Base-by-base conservation (phyloP, 2,329 filamentous ascomycete genomes). In the Talaromyces sp. region DNA sequence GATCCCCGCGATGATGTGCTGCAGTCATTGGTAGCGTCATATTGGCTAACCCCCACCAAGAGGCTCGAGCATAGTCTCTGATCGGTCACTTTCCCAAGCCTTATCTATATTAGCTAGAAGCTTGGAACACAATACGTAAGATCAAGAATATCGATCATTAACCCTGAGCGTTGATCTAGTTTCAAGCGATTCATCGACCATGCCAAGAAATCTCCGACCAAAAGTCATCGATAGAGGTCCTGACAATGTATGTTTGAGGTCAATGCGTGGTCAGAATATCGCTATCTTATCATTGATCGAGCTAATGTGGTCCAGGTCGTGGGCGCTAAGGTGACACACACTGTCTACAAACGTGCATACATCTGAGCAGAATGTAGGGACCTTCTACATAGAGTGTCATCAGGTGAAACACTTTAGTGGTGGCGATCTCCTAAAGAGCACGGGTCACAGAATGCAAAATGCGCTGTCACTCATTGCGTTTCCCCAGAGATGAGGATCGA, bases 11-110 rank as follows among this genome's bases (percentile, higher is more conserved):
- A 59, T 41, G 11, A 27, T 33, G 56, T 59, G 56, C 56, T 59
- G 37, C 22, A 8, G 37, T 43, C 56, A 59, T 59, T 59, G 56
- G 56, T 22, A 43, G 56, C 25, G n/a, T 45, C 39, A n/a, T 15
- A 45, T 13, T 43, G 3, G 19, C 54, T 43, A 58, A 39, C 33
- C 56, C 56, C 56, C 37, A n/a, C 56, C 25, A 31, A 19, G 56
- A 59, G 56, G 56, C 56, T 59, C 56, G 56, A 41, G 56, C 56
- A 59, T 45, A 59, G 37, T 22, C 56, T 59, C 35, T 31, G n/a
- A 31, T 17, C 56, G 22, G 33, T 31, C 27, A 33, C 11, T 15
- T 31, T 27, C 41, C 15, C 41, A 47, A 19, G 9, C 27, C 27
- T 5, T 43, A 35, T 33, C 17, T 47, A 7, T 31, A 31, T 31